Base-by-base conservation (phyloP, 495 filamentous ascomycete species). In the Copromyces sp. region DNA sequence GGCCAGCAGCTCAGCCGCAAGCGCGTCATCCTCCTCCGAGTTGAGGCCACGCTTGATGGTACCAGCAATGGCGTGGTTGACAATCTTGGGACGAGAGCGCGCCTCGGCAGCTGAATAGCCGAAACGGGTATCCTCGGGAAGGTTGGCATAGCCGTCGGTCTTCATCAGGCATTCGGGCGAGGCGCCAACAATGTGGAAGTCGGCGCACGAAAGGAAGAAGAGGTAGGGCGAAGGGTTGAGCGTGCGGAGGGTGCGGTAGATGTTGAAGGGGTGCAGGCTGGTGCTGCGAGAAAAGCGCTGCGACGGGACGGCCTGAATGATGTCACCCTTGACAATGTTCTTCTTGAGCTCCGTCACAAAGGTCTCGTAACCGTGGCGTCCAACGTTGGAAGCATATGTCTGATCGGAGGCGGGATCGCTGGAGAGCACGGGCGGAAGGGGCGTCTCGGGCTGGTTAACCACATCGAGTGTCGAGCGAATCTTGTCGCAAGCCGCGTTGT, bases 151-250 rank as follows among this genome's bases (percentile, higher is more conserved):
- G 29, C 79, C 79, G 72, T 97, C 95, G 71, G 89, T 89, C 81
- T 98, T 97, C 76, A 95, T 94, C 20, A 99, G 88, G 44, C 98
- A 87, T 80, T 99, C 95, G 9, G 95, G 95, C 61, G 91, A 94
- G 38, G 95, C 95, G 73, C 95, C 95, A 9, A 99, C 92, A 71
- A 99, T 93, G 81, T 97, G 92, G 83, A 99, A 98, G 80, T 91
- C 90, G 71, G 86, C 84, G 83, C 95, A 98, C 79, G 93, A 89
- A 70, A 99, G 89, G 84, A 93, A 99, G 89, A 99, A 99, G 41
- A 98, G 88, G 81, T 99, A 99, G 0, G 95, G 95, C 9, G 92
- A 95, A 0, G 95, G 95, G 78, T 99, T 99, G 75, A 98, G 93
- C 11, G 92, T 96, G 76, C 95, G 93, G 39, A 99, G 87, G 78